Percentiles rank a stretch among this genome's conserved stretches.
Evolutionary conservation across 805 yeast species (phyloP).

Genomic region (Pichia ethanolica): DNA sequence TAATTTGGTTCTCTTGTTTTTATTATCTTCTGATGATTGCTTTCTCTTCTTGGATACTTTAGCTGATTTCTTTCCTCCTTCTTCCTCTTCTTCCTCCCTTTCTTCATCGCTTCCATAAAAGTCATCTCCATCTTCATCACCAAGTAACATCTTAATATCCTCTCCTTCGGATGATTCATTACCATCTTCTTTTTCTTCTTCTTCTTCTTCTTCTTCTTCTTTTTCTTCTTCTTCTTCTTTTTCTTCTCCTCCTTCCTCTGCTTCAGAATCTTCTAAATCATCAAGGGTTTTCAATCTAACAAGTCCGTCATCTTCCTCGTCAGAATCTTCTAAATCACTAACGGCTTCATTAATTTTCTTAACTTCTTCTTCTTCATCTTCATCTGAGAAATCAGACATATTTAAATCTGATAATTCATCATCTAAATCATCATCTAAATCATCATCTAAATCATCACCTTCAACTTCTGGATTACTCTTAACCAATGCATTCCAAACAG

Average conservation of each 20-base stretch:
- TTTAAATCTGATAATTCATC: conserved; percentile 32
- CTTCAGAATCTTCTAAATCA: conserved; percentile 27
- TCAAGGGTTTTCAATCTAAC: conserved; percentile 16
- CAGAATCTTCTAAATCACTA: conserved; percentile 10
- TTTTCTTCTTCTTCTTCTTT: conserved; percentile 13
- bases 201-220: conserved; percentile 23
- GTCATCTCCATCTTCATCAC: conserved; percentile 21
- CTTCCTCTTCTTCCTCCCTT: conserved; percentile 4
- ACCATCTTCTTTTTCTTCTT: conserved; percentile 15
- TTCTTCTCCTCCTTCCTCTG: conserved; percentile 23
- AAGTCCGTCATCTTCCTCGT: conserved; percentile 26
- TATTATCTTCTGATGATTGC: neutral
- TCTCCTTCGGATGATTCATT: conserved; percentile 21
- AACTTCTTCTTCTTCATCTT: conserved; percentile 22
- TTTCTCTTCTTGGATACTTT: conserved; percentile 16
- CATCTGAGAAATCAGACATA: conserved; percentile 31
- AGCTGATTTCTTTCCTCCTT: neutral
- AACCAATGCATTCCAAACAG: conserved; percentile 53
- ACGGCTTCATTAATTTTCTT: neutral
- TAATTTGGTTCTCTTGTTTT: conserved; percentile 39
- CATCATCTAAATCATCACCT: conserved; percentile 31
- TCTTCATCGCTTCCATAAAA: conserved; percentile 22
- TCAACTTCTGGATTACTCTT: conserved; percentile 52
- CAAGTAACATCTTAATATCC: conserved; percentile 16
- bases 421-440: conserved; percentile 29